Conservation (phyloP, 208 protist genomes). For the Wallacemonas rigidus region DNA sequence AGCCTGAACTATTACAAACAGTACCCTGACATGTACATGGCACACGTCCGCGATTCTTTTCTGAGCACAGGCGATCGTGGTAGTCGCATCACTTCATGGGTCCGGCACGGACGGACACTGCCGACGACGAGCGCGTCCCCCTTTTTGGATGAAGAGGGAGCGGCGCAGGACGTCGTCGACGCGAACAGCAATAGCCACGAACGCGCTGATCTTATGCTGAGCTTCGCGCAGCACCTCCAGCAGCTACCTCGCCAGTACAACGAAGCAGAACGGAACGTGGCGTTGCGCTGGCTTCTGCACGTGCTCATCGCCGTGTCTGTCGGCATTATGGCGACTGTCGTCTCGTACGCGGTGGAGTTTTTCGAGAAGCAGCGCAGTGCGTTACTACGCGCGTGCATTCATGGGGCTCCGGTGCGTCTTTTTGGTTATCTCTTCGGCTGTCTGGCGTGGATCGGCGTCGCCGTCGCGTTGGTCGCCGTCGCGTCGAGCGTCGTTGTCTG, state of each 20-base stretch:
- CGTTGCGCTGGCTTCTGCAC: slow-evolving; percentile 83
- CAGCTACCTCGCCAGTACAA: slow-evolving; percentile 25
- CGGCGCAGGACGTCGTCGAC: no score
- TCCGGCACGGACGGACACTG: no score
- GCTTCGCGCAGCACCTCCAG: slow-evolving; percentile 5
- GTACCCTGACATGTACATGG: slow-evolving; percentile 84
- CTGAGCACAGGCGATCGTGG: background rate
- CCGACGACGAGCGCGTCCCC: no score
- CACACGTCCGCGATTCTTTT: slow-evolving; percentile 53
- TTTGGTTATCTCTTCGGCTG: slow-evolving; percentile 42
- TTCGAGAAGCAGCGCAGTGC: slow-evolving; percentile 58
- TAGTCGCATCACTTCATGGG: background rate
- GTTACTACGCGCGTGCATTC: slow-evolving; percentile 46
- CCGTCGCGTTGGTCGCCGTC: slow-evolving; percentile 51
- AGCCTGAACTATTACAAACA: slow-evolving; percentile 85
- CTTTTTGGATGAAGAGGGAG: no score
- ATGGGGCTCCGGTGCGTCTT: slow-evolving; percentile 11
- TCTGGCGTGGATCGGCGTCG: slow-evolving; percentile 50
- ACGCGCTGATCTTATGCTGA: background rate
- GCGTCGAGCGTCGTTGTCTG: slow-evolving; percentile 75
- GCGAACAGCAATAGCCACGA: no score
- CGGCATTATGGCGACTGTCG: slow-evolving; percentile 65
- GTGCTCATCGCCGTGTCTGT: slow-evolving; percentile 85
- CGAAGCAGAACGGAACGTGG: slow-evolving; percentile 52
- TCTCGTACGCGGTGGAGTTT: slow-evolving; percentile 69